Conservation (phyloP, 1,284 basidiomycete genomes). For the Phaffia rhodozyma region DNA sequence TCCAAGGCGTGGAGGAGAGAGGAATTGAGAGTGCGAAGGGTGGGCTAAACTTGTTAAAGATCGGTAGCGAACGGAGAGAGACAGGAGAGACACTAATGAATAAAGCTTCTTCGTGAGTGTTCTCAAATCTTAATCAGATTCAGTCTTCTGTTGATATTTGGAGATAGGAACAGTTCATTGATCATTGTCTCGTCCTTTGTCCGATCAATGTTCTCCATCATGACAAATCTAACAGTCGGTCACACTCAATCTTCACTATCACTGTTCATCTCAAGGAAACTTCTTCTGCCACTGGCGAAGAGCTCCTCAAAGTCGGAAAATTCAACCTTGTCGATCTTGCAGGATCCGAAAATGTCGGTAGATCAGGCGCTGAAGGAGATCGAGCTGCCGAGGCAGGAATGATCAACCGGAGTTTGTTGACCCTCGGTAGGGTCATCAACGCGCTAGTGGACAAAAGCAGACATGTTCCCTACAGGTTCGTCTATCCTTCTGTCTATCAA, state of each 20-base stretch:
- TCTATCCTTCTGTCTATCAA: constrained; percentile 1
- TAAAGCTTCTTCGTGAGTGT: constrained; percentile 65
- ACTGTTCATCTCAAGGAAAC: constrained; percentile 82
- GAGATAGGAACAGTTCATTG: neutral
- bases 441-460: constrained; percentile 82
- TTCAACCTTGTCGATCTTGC: constrained; percentile 95
- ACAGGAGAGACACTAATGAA: constrained; percentile 97
- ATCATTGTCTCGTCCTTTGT: neutral
- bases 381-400: constrained; percentile 93
- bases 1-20: constrained; percentile 89
- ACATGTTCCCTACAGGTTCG: constrained; percentile 86
- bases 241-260: constrained; percentile 96
- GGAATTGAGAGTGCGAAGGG: constrained; percentile 72
- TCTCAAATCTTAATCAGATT: neutral
- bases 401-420: constrained; percentile 96
- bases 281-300: constrained; percentile 58
- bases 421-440: constrained; percentile 93
- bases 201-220: neutral
- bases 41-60: constrained; percentile 71
- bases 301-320: constrained; percentile 84
- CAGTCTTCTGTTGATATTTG: neutral
- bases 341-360: constrained; percentile 93
- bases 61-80: constrained; percentile 81
- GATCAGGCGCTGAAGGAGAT: constrained; percentile 90
- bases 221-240: constrained; percentile 48